Conservation (phyloP, 305 asterid species). For the Fraxinus baroniana region DNA sequence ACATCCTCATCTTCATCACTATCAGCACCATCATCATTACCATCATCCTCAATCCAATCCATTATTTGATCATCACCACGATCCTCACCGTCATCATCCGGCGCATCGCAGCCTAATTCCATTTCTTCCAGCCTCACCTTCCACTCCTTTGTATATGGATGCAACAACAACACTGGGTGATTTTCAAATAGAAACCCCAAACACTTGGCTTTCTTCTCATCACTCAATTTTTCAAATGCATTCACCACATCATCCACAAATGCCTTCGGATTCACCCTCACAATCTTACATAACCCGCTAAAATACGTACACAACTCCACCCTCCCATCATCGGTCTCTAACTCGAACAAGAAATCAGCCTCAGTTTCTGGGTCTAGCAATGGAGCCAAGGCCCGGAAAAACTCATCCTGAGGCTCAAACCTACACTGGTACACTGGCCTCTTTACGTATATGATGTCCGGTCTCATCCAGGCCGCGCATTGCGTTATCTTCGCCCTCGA, state of each 20-base stretch:
- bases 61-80: slow-evolving; percentile 38
- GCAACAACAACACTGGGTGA: slow-evolving; percentile 75
- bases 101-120: slow-evolving; percentile 98
- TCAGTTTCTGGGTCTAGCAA: slow-evolving; percentile 81
- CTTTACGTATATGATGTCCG: slow-evolving; percentile 81
- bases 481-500: slow-evolving; percentile 68
- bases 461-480: slow-evolving; percentile 99
- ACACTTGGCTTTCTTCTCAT: slow-evolving; percentile 72
- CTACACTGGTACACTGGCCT: slow-evolving; percentile 93
- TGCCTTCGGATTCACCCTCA: slow-evolving; percentile 72
- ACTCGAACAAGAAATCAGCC: slow-evolving; percentile 62
- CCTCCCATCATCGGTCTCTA: slow-evolving; percentile 64
- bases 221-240: slow-evolving; percentile 66
- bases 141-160: slow-evolving; percentile 91
- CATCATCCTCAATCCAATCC: slow-evolving; percentile 90
- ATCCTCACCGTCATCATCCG: slow-evolving; percentile 54
- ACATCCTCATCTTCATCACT: slow-evolving; percentile 23
- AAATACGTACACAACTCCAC: slow-evolving; percentile 80
- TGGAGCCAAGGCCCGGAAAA: slow-evolving; percentile 56
- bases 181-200: slow-evolving; percentile 67
- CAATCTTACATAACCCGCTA: slow-evolving; percentile 77
- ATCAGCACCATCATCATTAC: slow-evolving; percentile 30
- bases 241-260: slow-evolving; percentile 94
- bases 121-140: slow-evolving; percentile 83
- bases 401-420: slow-evolving; percentile 85